phyloP scores from a whole-genome alignment of 768 basidiomycete genomes.

The Terana coerulea region DNA sequence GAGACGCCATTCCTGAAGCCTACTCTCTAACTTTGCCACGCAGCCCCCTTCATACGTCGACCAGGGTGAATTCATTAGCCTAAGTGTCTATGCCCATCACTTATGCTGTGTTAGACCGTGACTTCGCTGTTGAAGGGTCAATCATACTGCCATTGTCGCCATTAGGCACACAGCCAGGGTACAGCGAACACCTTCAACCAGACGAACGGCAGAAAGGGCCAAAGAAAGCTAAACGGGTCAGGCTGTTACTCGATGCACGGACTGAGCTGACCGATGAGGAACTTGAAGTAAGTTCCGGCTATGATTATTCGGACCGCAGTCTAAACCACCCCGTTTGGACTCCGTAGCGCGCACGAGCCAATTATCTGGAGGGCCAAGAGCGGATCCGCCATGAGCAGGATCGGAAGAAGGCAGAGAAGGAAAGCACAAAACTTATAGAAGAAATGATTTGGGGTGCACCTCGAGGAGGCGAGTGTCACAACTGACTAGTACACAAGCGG shows the following conservation, averaged over 20 bases:
- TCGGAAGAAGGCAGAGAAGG: constrained; percentile 53
- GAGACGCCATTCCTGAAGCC: too few species aligned
- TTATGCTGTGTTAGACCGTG: neutral
- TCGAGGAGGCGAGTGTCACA: constrained; percentile 50
- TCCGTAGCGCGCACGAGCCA: constrained; percentile 52
- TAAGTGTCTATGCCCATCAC: neutral
- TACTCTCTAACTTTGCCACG: too few species aligned
- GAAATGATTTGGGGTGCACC: constrained; percentile 69
- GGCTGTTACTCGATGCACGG: constrained; percentile 62
- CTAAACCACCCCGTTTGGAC: neutral
- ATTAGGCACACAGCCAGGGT: constrained; percentile 15
- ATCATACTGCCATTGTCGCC: constrained; percentile 22
- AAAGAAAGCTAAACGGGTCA: constrained; percentile 46
- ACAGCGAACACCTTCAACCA: neutral
- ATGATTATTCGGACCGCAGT: neutral
- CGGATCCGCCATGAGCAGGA: constrained; percentile 46
- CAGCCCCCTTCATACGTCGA: neutral
- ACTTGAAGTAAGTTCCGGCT: constrained; percentile 48
- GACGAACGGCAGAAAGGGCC: constrained; percentile 2
- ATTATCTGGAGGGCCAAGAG: constrained; percentile 65
- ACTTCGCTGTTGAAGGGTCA: constrained; percentile 13
- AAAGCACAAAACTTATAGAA: constrained; percentile 48
- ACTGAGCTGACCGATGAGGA: constrained; percentile 84
- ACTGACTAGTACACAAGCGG: too few species aligned
- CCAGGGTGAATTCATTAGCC: neutral